phyloP scores from a whole-genome alignment of 306 rosid species.

The Trichosanthes cucumerina region DNA sequence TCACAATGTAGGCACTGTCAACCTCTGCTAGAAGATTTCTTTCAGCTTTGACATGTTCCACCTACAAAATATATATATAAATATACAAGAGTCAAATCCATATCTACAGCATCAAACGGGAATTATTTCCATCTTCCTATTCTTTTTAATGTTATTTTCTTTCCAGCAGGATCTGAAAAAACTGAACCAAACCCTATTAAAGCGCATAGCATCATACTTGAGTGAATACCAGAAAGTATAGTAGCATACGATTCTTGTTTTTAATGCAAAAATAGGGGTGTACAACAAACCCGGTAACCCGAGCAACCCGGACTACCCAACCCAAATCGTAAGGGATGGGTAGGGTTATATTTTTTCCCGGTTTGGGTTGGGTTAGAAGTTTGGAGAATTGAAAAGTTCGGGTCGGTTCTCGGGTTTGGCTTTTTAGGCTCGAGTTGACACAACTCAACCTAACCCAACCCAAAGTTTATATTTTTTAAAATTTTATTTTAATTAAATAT shows the following conservation, averaged over 20 bases:
- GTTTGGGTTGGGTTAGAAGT: too few species aligned
- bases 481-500: too few species aligned
- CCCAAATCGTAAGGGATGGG: too few species aligned
- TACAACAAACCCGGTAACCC: too few species aligned
- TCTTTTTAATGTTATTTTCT: not conserved
- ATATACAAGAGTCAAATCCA: not conserved
- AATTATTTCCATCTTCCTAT: not conserved
- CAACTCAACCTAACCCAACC: too few species aligned
- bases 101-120: not conserved
- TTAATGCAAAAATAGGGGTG: not conserved
- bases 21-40: slow-evolving; percentile 87
- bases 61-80: slow-evolving; percentile 26
- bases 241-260: not conserved
- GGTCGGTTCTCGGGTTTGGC: too few species aligned
- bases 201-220: not conserved
- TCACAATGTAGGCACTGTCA: slow-evolving; percentile 76
- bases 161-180: not conserved
- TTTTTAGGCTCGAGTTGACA: too few species aligned
- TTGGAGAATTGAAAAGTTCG: too few species aligned
- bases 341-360: too few species aligned
- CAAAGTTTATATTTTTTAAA: too few species aligned
- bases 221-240: not conserved
- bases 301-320: too few species aligned
- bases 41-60: slow-evolving; percentile 91
- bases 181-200: not conserved